Base-by-base conservation (phyloP, 306 rosid species). In the Spatholobus suberectus region DNA sequence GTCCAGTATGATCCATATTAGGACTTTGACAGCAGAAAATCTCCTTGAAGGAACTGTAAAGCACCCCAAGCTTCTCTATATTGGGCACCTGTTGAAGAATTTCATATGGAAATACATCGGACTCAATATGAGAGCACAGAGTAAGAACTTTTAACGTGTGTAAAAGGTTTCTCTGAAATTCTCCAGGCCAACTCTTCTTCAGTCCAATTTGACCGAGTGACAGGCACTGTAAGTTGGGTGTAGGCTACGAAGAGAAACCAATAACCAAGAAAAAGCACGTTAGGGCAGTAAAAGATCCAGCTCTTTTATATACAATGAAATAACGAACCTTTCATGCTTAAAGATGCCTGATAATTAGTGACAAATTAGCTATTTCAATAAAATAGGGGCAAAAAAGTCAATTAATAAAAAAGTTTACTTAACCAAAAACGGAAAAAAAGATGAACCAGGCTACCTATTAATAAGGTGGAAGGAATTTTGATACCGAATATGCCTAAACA, bases 11-110 rank as follows among this genome's bases (percentile, higher is more conserved):
- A 20, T 21, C 32, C 63, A 58, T 11, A 12, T 13, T 61, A 61
- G 10, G 68, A 52, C 26, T 52, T 52, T 1, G 3, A 52, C 1
- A 7, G 59, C 59, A 18, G 23, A 52, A 52, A 52, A 52, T 52
- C 59, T 4, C 41, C 8, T 52, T 52, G 59, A 52, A 52, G 24
- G 59, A 52, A 52, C 26, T 5, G 6, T 3, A n/a, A 5, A 1
- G 6, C 59, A 52, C 26, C 59, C 0, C 66, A 24, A 58, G 35
- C 7, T 58, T 29, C 17, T 47, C 77, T 1, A 47, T 47, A 29
- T 72, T 49, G 8, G 77, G 62, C 17, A 72, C 23, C 9, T 72
- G 21, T 49, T 73, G 78, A 17, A 73, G 47, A n/a, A 9, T n/a
- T 49, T 20, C 78, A 17, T 2, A 69, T 20, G 74, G 34, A 11